Base-by-base conservation (phyloP, 257 asterid species). In the Echites panduratus region DNA sequence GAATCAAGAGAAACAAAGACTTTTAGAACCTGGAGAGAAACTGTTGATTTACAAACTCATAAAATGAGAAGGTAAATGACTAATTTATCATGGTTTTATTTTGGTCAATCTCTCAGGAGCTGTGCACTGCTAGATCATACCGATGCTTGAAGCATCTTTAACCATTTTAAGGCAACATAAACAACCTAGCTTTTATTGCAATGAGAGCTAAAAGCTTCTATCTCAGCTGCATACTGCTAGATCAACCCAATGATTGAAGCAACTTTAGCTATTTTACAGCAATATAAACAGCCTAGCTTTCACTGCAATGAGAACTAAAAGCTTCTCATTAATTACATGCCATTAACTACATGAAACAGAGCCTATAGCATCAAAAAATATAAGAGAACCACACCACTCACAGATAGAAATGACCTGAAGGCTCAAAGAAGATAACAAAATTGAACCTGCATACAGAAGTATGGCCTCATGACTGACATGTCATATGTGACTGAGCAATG, bases 361-460 rank as follows among this genome's bases (percentile, higher is more conserved):
- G 63, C 40, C 4, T 5, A 7, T 29, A 7, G 0, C 67, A 61
- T 14, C 44, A 22, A 32, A 61, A 61, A 14, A 61, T 32, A 61
- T 13, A 49, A 61, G 22, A 61, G 22, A 61, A 61, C 14, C 14
- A 44, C 44, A 61, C 13, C n/a, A 29, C 1, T 14, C 43, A 32
- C 22, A 32, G 12, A 48, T 9, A 41, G 43, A 35, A 47, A 73
- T 24, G 38, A 14, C 7, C 26, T 17, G 32, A n/a, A 12, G 53
- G 49, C 24, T 62, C 12, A 73, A 9, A 29, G 12, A 9, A 40
- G 32, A 26, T 29, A 17, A 44, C 20, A 27, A 40, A 29, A 45
- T 67, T 49, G 78, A 58, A 92, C 98, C 96, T 90, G 98, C 90
- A 95, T 85, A 86, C 98, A 95, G 86, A 89, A 95, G 83, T 95